Percentiles rank a stretch among this genome's conserved stretches.
Evolutionary conservation across 345 rosid species (phyloP).

Genomic region (Pelargonium nanum): DNA sequence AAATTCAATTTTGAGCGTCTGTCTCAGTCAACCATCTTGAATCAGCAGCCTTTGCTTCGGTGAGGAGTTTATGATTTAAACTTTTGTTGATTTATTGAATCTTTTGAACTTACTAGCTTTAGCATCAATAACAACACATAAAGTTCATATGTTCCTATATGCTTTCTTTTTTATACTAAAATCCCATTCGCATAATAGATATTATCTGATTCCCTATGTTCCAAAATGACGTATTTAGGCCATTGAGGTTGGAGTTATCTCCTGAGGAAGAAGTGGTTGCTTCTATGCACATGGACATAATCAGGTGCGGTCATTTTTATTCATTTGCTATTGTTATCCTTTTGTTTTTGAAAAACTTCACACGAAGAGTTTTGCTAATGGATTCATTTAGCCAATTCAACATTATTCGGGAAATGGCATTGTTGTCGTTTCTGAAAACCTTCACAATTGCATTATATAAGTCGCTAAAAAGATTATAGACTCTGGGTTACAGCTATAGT

Average conservation of each 20-base stretch:
- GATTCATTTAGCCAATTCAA: no score
- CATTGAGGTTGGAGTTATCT: conserved; percentile 78
- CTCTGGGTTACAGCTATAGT: no score
- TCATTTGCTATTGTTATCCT: background rate
- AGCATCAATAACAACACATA: no score
- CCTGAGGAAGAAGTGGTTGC: conserved; percentile 85
- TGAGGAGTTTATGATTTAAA: conserved; percentile 25
- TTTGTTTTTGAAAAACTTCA: background rate
- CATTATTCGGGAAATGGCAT: no score
- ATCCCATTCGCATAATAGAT: no score
- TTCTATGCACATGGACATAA: conserved; percentile 74
- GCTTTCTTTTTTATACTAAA: no score
- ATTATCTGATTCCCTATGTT: background rate
- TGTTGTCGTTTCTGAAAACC: no score
- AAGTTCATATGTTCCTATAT: no score
- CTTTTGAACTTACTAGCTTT: background rate
- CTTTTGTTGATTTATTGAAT: no score
- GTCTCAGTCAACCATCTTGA: conserved; percentile 74
- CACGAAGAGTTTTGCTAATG: no score
- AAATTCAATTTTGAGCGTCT: conserved; percentile 85
- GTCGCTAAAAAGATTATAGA: no score
- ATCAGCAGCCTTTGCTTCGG: conserved; percentile 93
- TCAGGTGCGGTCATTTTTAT: conserved; percentile 55
- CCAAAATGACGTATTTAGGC: conserved; percentile 31
- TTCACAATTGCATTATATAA: no score